Base-by-base conservation (phyloP, 2,329 filamentous ascomycete species). In the Elsinoe australis region DNA sequence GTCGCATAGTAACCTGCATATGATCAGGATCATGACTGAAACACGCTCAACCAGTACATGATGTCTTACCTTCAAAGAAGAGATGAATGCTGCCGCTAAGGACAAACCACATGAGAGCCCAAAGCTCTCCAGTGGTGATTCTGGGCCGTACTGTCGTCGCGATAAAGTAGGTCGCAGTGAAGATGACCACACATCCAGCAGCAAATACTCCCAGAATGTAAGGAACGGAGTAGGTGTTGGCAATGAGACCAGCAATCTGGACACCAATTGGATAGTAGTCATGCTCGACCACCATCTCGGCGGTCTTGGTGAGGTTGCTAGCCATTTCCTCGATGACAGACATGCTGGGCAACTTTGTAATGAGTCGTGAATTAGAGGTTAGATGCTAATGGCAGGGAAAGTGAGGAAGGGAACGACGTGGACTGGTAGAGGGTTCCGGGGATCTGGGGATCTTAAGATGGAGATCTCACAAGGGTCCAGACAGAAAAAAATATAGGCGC, bases 51-150 rank as follows among this genome's bases (percentile, higher is more conserved):
- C 26, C 7, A 6, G 26, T 29, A 29, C 7, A 29, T 29, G 26
- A 7, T n/a, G n/a, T 79, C 83, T 6, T 7, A 29, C 26, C 85
- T 69, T 94, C 87, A 63, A 94, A 94, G 59, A 84, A 81, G 49
- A 83, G 73, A 66, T 95, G 88, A 29, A 94, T 71, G 55, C 75
- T 79, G 2, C 79, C 80, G 56, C 83, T 85, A 10, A 90, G 71
- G 17, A 82, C 74, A 63, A 89, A 89, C 86, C 86, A 90, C 65
- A 87, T 65, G 17, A 83, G 76, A 3, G 75, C 76, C 9, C 74
- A 56, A 36, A 79, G 70, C 54, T 87, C 83, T 19, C 61, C 62
- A 5, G 57, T 64, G 26, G 70, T 67, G 46, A 87, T 60, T 7
- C 64, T 68, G 1, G 79, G 77, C 14, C 77, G 71, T 32, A 71